Percentiles rank a stretch among this genome's conserved stretches.
These are phyloP conservation scores for Tricholoma terreum DNA, from an alignment of 768 basidiomycete genomes.

Conservation along the genomic window DNA sequence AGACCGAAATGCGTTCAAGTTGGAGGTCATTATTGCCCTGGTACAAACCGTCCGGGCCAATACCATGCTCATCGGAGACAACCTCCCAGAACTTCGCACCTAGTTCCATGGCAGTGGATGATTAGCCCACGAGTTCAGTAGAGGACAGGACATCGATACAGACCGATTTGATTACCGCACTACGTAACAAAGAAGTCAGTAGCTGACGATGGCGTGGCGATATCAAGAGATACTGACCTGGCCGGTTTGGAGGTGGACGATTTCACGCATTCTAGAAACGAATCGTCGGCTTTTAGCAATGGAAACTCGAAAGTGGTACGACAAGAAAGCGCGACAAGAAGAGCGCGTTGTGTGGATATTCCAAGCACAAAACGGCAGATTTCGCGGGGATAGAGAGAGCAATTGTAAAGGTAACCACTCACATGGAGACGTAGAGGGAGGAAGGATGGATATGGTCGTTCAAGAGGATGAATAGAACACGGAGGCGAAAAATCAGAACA, in stretches of 20 bases:
- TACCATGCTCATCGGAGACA: slow-evolving; percentile 97
- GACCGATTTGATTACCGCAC: slow-evolving; percentile 99
- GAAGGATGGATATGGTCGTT: slow-evolving; percentile 37
- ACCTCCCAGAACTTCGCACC: slow-evolving; percentile 98
- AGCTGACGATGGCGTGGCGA: slow-evolving; percentile 7
- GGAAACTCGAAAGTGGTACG: slow-evolving; percentile 42
- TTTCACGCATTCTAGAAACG: slow-evolving; percentile 88
- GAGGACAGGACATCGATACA: slow-evolving; percentile 29
- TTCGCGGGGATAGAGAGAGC: slow-evolving; percentile 4
- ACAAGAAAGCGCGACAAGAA: slow-evolving; percentile 38
- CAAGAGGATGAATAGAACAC: slow-evolving; percentile 43
- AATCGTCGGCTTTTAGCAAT: slow-evolving; percentile 29
- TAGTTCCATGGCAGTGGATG: slow-evolving; percentile 27
- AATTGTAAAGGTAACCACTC: slow-evolving; percentile 21
- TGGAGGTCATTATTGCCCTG: slow-evolving; percentile 93
- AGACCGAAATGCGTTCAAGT: slow-evolving; percentile 95
- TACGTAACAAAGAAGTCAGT: slow-evolving; percentile 32
- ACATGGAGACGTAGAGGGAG: slow-evolving; percentile 40
- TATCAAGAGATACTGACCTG: slow-evolving; percentile 56
- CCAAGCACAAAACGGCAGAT: slow-evolving; percentile 14
- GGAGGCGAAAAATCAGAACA: slow-evolving; percentile 42
- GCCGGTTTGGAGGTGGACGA: slow-evolving; percentile 99
- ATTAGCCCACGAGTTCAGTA: slow-evolving; percentile 16
- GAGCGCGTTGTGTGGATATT: slow-evolving; percentile 23
- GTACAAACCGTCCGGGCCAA: slow-evolving; percentile 90